Evolutionary conservation across 2,329 filamentous ascomycete species (phyloP).

Genomic region (Didymella segeticola): DNA sequence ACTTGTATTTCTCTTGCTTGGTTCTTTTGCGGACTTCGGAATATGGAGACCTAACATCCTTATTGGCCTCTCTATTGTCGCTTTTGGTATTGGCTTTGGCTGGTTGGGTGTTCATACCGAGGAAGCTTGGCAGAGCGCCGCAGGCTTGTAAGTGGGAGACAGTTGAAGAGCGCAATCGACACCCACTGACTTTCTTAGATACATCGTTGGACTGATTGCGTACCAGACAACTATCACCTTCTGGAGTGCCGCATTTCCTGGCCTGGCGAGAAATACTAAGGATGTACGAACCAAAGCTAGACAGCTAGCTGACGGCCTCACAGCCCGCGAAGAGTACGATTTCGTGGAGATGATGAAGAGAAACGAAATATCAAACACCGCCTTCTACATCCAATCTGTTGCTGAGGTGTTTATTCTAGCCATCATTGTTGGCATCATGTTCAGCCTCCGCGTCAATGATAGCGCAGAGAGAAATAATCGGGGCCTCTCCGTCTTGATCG

Average conservation of each 20-base stretch:
- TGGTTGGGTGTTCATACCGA: slow-evolving; percentile 70
- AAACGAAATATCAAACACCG: slow-evolving; percentile 67
- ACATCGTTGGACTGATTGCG: slow-evolving; percentile 70
- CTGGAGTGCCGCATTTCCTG: slow-evolving; percentile 69
- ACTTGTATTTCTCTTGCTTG: slow-evolving; percentile 61
- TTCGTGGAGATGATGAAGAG: slow-evolving; percentile 58
- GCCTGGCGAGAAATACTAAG: slow-evolving; percentile 61
- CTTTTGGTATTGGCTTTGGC: slow-evolving; percentile 67
- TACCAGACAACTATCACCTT: slow-evolving; percentile 73
- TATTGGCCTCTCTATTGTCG: slow-evolving; percentile 59
- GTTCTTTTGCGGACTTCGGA: slow-evolving; percentile 68
- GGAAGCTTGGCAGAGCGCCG: slow-evolving; percentile 65
- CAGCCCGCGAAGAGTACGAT: slow-evolving; percentile 67
- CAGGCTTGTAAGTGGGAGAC: no score
- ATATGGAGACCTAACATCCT: slow-evolving; percentile 66
- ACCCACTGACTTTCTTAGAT: no score
- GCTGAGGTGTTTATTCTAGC: slow-evolving; percentile 60
- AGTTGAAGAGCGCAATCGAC: no score
- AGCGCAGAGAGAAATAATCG: slow-evolving; percentile 69
- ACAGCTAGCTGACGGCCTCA: slow-evolving; percentile 54
- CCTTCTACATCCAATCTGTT: slow-evolving; percentile 69
- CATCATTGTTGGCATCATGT: slow-evolving; percentile 51
- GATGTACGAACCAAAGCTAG: slow-evolving; percentile 61
- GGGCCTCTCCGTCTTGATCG: slow-evolving; percentile 69
- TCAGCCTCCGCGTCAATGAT: slow-evolving; percentile 65